Evolutionary conservation across 1,284 basidiomycete species (phyloP).

Genomic region (Mycosarcoma maydis): DNA sequence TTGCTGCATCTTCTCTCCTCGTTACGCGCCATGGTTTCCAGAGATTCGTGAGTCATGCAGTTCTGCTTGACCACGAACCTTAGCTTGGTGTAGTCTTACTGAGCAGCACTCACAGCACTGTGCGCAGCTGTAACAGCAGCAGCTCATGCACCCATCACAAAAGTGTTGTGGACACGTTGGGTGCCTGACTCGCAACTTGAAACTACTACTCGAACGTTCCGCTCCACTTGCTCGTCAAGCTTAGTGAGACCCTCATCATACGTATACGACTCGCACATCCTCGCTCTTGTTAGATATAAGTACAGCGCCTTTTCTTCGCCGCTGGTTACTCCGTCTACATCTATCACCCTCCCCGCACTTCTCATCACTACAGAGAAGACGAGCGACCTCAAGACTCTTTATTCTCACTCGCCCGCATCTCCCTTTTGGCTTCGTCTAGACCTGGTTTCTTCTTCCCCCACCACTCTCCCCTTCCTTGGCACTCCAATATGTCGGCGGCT

Average conservation of each 20-base stretch:
- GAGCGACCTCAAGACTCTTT: neutral
- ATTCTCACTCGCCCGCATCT: neutral
- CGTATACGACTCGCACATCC: no score
- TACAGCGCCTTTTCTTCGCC: neutral
- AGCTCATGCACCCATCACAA: conserved; percentile 21
- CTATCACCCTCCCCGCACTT: no score
- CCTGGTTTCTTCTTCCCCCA: no score
- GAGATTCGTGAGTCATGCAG: no score
- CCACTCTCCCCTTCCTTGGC: neutral
- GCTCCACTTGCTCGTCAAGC: neutral
- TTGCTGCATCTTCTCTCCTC: no score
- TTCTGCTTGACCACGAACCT: neutral
- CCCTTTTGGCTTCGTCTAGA: no score
- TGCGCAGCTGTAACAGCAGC: neutral
- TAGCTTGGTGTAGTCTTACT: neutral
- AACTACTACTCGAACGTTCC: neutral
- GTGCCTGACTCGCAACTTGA: neutral
- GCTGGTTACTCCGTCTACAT: no score
- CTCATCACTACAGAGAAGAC: no score
- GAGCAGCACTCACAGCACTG: neutral
- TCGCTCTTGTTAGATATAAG: conserved; percentile 7
- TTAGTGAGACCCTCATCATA: neutral
- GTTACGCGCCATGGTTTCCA: neutral
- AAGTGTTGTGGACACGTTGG: neutral
- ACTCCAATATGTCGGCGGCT: conserved; percentile 16